phyloP scores from a whole-genome alignment of 1,284 basidiomycete genomes.

The Mrakiaceae sp. region DNA sequence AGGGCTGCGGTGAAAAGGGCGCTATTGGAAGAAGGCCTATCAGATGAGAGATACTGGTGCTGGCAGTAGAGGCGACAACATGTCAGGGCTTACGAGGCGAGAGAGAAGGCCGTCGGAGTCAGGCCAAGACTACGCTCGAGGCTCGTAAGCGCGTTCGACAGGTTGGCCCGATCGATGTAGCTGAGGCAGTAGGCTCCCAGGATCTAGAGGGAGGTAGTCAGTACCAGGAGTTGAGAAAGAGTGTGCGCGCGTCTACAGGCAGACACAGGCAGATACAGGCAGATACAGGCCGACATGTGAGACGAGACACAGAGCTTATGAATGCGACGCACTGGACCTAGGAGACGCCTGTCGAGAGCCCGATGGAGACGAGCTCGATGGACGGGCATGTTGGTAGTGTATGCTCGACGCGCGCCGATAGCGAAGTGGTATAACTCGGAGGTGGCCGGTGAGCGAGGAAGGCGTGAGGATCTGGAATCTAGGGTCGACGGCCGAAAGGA shows the following conservation, averaged over 20 bases:
- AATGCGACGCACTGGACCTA: not conserved
- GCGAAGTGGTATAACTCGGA: no score
- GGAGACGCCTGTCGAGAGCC: slow-evolving; percentile 7
- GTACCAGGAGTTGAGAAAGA: not conserved
- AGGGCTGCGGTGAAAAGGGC: slow-evolving; percentile 14
- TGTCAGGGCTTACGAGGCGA: slow-evolving; percentile 4
- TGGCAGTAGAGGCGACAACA: not conserved
- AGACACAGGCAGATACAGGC: not conserved
- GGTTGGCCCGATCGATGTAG: slow-evolving; percentile 16
- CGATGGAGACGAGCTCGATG: not conserved
- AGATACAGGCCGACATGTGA: not conserved
- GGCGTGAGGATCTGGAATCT: no score
- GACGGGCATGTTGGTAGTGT: no score
- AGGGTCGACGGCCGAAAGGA: no score
- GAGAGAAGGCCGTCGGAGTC: slow-evolving; percentile 7
- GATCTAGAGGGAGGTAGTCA: slow-evolving; percentile 3
- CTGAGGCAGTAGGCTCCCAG: slow-evolving; percentile 1
- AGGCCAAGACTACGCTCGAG: slow-evolving; percentile 13
- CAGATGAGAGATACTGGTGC: not conserved
- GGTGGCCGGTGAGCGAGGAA: no score
- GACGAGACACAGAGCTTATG: not conserved
- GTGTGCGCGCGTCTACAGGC: not conserved
- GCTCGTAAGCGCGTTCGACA: slow-evolving; percentile 12
- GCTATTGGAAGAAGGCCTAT: not conserved
- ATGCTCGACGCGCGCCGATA: no score